phyloP scores from a whole-genome alignment of 1,284 basidiomycete species.

The Paramarasmius palmivorus region DNA sequence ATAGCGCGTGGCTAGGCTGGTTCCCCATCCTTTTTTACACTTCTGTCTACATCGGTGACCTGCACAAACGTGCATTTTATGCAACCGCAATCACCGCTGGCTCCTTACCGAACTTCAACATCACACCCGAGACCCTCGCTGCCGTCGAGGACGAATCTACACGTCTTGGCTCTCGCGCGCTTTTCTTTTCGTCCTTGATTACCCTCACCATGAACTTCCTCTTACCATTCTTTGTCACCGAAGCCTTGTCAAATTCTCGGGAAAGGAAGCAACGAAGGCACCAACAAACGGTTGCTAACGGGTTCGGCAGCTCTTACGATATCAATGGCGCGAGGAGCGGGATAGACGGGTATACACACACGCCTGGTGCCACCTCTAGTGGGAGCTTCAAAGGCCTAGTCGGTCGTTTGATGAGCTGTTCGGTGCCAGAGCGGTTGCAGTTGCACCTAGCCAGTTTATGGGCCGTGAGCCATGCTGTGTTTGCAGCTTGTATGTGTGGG shows the following conservation, averaged over 20 bases:
- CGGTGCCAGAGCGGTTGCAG: slow-evolving; percentile 40
- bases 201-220: slow-evolving; percentile 70
- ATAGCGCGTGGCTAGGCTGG: slow-evolving; percentile 82
- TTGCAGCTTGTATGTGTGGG: slow-evolving; percentile 68
- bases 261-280: slow-evolving; percentile 15
- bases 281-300: slow-evolving; percentile 15
- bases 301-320: slow-evolving; percentile 8
- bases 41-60: slow-evolving; percentile 83
- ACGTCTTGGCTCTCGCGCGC: slow-evolving; percentile 80
- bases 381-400: slow-evolving; percentile 18
- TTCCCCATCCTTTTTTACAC: slow-evolving; percentile 90
- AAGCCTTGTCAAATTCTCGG: slow-evolving; percentile 19
- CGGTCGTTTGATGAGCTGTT: slow-evolving; percentile 21
- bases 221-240: slow-evolving; percentile 70
- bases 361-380: background rate
- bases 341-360: slow-evolving; percentile 2
- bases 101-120: slow-evolving; percentile 12
- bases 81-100: slow-evolving; percentile 19
- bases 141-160: slow-evolving; percentile 69
- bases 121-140: slow-evolving; percentile 28
- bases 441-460: slow-evolving; percentile 70
- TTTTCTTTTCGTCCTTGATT: slow-evolving; percentile 78
- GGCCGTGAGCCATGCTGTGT: slow-evolving; percentile 73
- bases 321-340: slow-evolving; percentile 12
- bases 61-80: slow-evolving; percentile 63